A percentile compares a stretch with the other conserved stretches of the same genome.
Evolutionary conservation across 208 protist species (phyloP).

Genomic region (Acanthamoeba castellanii): DNA sequence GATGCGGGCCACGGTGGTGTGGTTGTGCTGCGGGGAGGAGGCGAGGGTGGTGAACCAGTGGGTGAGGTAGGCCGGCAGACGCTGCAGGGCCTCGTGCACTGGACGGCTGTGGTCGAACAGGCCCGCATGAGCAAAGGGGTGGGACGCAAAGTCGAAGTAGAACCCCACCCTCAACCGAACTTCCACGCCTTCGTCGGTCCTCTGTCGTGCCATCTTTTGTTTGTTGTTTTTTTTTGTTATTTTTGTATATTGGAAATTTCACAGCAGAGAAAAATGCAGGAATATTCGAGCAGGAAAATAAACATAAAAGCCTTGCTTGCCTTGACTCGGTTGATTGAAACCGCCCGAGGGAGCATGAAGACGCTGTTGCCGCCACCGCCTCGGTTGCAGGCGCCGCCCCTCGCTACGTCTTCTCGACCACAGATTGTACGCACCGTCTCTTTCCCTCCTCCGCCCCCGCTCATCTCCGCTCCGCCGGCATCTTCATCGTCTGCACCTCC

Average conservation of each 20-base stretch:
- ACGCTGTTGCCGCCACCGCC: background rate
- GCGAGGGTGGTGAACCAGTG: background rate
- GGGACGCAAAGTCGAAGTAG: slow-evolving; percentile 8
- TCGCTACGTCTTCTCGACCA: background rate
- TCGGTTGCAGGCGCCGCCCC: background rate
- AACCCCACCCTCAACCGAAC: background rate
- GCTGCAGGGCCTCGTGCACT: slow-evolving; percentile 30
- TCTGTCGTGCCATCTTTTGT: background rate
- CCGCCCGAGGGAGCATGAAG: background rate
- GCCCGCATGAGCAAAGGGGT: background rate
- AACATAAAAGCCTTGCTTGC: background rate
- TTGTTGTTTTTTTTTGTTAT: background rate
- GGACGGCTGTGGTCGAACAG: slow-evolving; percentile 14
- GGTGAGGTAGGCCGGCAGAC: background rate
- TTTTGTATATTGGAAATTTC: background rate
- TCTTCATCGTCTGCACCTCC: background rate
- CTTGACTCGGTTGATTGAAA: background rate
- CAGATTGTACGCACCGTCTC: background rate
- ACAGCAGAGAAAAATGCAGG: background rate
- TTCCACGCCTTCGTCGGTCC: background rate
- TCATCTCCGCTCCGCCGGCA: background rate
- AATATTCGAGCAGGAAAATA: background rate
- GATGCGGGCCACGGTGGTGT: background rate
- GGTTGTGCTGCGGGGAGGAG: background rate
- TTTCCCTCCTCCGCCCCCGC: background rate